Evolutionary conservation across 306 rosid genomes (phyloP).

Genomic region (Chamaecrista fasciculata): DNA sequence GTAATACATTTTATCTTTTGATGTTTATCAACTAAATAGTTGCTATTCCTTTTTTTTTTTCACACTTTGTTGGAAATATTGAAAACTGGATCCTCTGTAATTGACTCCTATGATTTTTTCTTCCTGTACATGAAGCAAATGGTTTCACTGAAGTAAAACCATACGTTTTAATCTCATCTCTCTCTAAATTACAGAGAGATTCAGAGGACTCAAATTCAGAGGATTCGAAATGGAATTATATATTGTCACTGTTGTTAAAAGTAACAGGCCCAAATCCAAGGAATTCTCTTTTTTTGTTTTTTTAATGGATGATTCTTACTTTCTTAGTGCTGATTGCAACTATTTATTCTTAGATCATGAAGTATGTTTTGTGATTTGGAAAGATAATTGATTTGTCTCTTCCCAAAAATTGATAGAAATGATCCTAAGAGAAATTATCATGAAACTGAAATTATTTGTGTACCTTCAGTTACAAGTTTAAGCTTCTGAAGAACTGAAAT

Average conservation of each 20-base stretch:
- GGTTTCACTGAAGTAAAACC: too few relatives aligned
- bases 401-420: neutral
- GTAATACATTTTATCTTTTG: slow-evolving; percentile 22
- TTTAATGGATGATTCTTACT: neutral
- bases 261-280: neutral
- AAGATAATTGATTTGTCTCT: neutral
- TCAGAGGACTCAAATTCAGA: too few relatives aligned
- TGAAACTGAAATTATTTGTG: too few relatives aligned
- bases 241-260: neutral
- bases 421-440: neutral
- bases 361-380: neutral
- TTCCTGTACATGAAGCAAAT: too few relatives aligned
- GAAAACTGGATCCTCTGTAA: too few relatives aligned
- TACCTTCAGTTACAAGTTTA: neutral
- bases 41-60: slow-evolving; percentile 4
- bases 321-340: neutral
- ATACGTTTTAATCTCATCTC: too few relatives aligned
- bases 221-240: too few relatives aligned
- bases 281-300: too few relatives aligned
- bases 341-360: neutral
- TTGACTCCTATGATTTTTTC: too few relatives aligned
- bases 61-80: neutral
- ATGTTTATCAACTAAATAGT: neutral
- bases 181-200: too few relatives aligned
- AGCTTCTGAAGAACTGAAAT: neutral